These are phyloP conservation scores for Epichloe sibirici DNA, from an alignment of 2,329 filamentous ascomycete species.

Conservation along the genomic window DNA sequence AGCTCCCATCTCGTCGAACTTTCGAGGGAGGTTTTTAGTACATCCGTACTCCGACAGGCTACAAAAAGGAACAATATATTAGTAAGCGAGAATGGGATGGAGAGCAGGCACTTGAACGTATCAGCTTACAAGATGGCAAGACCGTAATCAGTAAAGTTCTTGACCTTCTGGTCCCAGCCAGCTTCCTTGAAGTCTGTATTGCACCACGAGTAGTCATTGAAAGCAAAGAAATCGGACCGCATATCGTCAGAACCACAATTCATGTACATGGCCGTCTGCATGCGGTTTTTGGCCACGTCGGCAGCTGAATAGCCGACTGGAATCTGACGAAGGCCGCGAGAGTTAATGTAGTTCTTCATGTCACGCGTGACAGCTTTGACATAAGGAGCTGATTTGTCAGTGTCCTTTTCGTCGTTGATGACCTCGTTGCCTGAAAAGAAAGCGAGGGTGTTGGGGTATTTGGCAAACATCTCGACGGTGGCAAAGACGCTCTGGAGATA, in stretches of 20 bases:
- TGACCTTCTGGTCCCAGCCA: conserved; percentile 80
- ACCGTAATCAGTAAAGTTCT: conserved; percentile 77
- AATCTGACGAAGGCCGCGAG: conserved; percentile 48
- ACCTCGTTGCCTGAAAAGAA: conserved; percentile 79
- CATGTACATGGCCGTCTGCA: conserved; percentile 82
- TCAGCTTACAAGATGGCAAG: conserved; percentile 61
- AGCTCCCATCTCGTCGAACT: conserved; percentile 67
- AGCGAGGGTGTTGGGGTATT: conserved; percentile 77
- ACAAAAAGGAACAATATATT: not conserved
- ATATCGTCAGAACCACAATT: conserved; percentile 80
- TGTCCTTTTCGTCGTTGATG: conserved; percentile 53
- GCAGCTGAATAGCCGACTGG: conserved; percentile 70
- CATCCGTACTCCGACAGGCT: conserved; percentile 89
- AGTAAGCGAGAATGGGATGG: not conserved
- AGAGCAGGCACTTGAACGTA: not conserved
- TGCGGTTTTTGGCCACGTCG: conserved; percentile 74
- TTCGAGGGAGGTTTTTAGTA: conserved; percentile 59
- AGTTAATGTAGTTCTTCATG: conserved; percentile 57
- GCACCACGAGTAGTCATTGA: conserved; percentile 87
- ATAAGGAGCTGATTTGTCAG: conserved; percentile 55
- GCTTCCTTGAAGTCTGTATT: conserved; percentile 56
- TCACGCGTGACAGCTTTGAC: conserved; percentile 72
- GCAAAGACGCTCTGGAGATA: conserved; percentile 81
- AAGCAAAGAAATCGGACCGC: conserved; percentile 79
- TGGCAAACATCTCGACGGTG: conserved; percentile 71